Evolutionary conservation across 1,284 basidiomycete genomes (phyloP).

Genomic region (Papiliotrema laurentii): DNA sequence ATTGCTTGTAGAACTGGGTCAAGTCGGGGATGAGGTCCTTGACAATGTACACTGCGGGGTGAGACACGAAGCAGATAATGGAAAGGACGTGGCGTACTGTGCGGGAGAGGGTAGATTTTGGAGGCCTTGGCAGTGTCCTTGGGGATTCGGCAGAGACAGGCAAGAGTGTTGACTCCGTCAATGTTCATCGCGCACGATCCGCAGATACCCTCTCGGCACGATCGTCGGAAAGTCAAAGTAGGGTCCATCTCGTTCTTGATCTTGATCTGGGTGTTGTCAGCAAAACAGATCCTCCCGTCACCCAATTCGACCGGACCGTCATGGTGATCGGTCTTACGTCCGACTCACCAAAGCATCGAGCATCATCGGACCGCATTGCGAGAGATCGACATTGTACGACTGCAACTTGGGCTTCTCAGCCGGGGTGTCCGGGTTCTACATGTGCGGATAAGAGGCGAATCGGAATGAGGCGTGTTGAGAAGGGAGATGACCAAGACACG

Average conservation of each 20-base stretch:
- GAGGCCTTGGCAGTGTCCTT: slow-evolving; percentile 64
- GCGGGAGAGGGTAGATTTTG: slow-evolving; percentile 98
- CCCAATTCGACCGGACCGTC: no score
- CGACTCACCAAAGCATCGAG: slow-evolving; percentile 52
- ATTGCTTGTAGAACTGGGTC: slow-evolving; percentile 73
- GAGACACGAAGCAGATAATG: neutral
- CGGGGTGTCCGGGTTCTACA: slow-evolving; percentile 90
- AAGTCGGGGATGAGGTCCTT: slow-evolving; percentile 88
- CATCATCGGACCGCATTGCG: slow-evolving; percentile 95
- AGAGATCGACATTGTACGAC: slow-evolving; percentile 87
- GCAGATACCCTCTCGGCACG: slow-evolving; percentile 97
- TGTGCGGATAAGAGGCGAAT: neutral
- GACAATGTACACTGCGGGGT: slow-evolving; percentile 84
- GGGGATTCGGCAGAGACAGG: slow-evolving; percentile 94
- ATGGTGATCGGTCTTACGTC: neutral
- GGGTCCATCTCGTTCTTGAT: slow-evolving; percentile 99
- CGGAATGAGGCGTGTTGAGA: neutral
- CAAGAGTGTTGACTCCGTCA: slow-evolving; percentile 94
- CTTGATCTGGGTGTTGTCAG: slow-evolving; percentile 69
- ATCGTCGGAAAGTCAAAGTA: slow-evolving; percentile 92
- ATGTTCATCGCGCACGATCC: slow-evolving; percentile 99
- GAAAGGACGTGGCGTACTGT: slow-evolving; percentile 62
- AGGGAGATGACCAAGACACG: neutral
- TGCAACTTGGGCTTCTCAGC: slow-evolving; percentile 87
- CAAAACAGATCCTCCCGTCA: neutral